Evolutionary conservation across 2,329 filamentous ascomycete species (phyloP).

Genomic region (Fusarium poae): DNA sequence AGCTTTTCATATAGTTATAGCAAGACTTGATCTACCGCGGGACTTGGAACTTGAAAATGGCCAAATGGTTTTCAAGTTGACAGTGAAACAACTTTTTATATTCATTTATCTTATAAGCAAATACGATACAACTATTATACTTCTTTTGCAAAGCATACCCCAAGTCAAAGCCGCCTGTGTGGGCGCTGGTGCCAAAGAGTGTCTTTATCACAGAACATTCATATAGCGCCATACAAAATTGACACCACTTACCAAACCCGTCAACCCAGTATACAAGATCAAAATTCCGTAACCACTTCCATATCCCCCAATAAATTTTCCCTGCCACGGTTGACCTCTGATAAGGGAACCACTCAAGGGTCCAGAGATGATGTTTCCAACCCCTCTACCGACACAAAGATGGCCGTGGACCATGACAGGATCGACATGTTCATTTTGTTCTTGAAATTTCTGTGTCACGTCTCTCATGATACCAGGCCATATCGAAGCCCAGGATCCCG

Average conservation of each 20-base stretch:
- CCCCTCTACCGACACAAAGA: conserved; percentile 66
- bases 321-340: conserved; percentile 57
- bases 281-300: conserved; percentile 65
- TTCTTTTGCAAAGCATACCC: neutral
- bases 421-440: conserved; percentile 46
- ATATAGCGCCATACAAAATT: conserved; percentile 35
- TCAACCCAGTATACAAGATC: conserved; percentile 67
- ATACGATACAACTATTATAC: neutral
- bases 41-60: too few species aligned
- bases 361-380: conserved; percentile 69
- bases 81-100: neutral
- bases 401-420: conserved; percentile 67
- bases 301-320: conserved; percentile 58
- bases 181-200: fast-evolving
- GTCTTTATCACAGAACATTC: conserved; percentile 18
- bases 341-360: conserved; percentile 66
- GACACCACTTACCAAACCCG: conserved; percentile 35
- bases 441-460: conserved; percentile 42
- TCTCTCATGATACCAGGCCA: conserved; percentile 67
- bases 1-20: neutral
- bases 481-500: conserved; percentile 69
- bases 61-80: neutral
- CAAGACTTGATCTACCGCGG: neutral
- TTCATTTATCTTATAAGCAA: too few species aligned
- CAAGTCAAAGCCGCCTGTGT: neutral